Base-by-base conservation (phyloP, 495 filamentous ascomycete genomes). In the Hypoxylon subgilvum region DNA sequence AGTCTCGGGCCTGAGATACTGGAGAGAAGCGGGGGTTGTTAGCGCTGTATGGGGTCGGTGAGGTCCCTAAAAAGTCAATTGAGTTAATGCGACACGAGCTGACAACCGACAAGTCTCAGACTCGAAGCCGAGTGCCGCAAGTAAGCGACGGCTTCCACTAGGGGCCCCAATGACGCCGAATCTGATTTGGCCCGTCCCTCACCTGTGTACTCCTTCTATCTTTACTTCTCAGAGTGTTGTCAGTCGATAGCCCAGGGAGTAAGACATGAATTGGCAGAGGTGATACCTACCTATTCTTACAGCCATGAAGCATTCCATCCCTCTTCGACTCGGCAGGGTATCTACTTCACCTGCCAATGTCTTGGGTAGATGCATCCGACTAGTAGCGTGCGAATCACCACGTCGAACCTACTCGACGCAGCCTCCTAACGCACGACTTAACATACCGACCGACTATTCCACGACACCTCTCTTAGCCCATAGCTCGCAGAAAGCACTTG, bases 401-500 rank as follows among this genome's bases (percentile, higher is more conserved):
- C 30, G 46, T 51, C 50, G 42, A 62, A 48, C 25, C 31, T 79
- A 80, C 67, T 80, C 78, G 31, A 79, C 78, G 22, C 76, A 78
- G 34, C 77, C 76, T 14, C 75, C 78, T n/a, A 76, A 79, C 18
- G 79, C 81, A 22, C 74, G 74, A 54, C 83, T 97, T 34, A 98
- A 98, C 72, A 65, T 90, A 27, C 92, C 92, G 12, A 88, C 88
- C 63, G 92, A 98, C 76, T 97, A 91, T 77, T 84, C 89, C 47
- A 84, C 85, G 4, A 92, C 90, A 21, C 82, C 91, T 1, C 73
- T 96, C 22, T 81, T 98, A 17, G 81, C 90, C 56, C 94, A 97
- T 69, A 86, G 84, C 13, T 79, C 92, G 0, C 77, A 84, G 50
- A 72, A 86, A 2, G 86, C 89, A 16, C 80, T 96, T 39, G 63